A percentile compares a stretch with the other conserved stretches of the same genome.
Evolutionary conservation across 805 yeast species (phyloP).

Genomic region (Wickerhamiella hasegawae): DNA sequence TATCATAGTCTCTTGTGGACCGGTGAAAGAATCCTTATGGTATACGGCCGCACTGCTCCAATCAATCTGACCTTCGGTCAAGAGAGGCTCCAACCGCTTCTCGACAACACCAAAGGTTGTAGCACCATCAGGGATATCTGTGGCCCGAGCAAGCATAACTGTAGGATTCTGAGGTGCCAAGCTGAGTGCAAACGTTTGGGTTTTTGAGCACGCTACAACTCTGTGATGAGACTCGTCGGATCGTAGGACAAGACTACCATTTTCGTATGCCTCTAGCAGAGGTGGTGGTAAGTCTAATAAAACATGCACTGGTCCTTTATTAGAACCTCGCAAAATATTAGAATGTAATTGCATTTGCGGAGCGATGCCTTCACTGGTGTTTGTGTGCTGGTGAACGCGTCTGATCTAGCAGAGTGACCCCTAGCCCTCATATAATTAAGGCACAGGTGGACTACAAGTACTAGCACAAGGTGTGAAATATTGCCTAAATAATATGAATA

Average conservation of each 20-base stretch:
- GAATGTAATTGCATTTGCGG: neutral
- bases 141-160: neutral
- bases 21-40: conserved; percentile 1
- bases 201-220: conserved; percentile 10
- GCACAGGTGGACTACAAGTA: no score
- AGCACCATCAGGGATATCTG: neutral
- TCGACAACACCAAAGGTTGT: neutral
- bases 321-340: conserved; percentile 3
- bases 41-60: conserved; percentile 15
- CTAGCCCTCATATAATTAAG: no score
- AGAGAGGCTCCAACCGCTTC: neutral
- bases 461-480: no score
- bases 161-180: conserved; percentile 1
- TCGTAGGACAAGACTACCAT: conserved; percentile 6
- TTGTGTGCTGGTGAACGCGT: no score
- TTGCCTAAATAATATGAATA: no score
- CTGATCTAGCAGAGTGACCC: no score
- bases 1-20: neutral
- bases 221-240: conserved; percentile 2
- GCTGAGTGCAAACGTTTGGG: conserved; percentile 3
- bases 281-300: conserved; percentile 18
- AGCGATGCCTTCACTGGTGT: no score
- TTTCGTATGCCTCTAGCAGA: conserved; percentile 13
- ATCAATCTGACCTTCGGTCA: conserved; percentile 8
- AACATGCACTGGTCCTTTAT: conserved; percentile 6